A percentile compares a stretch with the other conserved stretches of the same genome.
phyloP scores from a whole-genome alignment of 2,329 filamentous ascomycete species.

The Myriosclerotinia curreyana region DNA sequence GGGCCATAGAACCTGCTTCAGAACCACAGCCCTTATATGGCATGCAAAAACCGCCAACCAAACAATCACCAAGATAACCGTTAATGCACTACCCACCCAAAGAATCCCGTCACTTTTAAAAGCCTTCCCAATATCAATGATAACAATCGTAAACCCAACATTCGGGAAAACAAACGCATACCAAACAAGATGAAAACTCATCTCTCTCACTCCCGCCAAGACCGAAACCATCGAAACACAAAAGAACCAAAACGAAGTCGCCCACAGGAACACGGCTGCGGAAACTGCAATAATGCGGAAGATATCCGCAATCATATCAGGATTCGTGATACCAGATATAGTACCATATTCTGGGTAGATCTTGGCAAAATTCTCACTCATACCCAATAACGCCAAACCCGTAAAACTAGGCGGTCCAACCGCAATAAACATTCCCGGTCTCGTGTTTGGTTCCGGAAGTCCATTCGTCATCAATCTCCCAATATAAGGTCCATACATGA shows the following conservation, averaged over 20 bases:
- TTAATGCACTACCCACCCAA: conserved; percentile 52
- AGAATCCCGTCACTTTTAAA: conserved; percentile 46
- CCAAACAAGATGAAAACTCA: conserved; percentile 59
- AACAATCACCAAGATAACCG: conserved; percentile 42
- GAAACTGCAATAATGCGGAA: conserved; percentile 42
- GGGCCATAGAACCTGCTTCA: conserved; percentile 39
- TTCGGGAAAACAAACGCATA: conserved; percentile 64
- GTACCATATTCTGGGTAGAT: conserved; percentile 32
- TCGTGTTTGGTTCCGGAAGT: conserved; percentile 59
- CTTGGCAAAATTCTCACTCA: conserved; percentile 52
- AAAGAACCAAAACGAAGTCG: conserved; percentile 57
- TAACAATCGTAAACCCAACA: conserved; percentile 56
- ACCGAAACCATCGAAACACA: conserved; percentile 42
- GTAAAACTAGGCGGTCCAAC: conserved; percentile 72
- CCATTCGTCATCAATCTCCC: conserved; percentile 59
- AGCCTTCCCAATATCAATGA: conserved; percentile 51
- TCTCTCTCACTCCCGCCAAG: conserved; percentile 42
- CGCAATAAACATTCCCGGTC: conserved; percentile 70
- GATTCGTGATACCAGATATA: conserved; percentile 43
- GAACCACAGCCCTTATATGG: conserved; percentile 37
- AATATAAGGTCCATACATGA: conserved; percentile 72
- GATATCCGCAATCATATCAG: conserved; percentile 40
- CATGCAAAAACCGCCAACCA: conserved; percentile 36
- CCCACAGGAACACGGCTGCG: conserved; percentile 60
- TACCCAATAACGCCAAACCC: conserved; percentile 64